Conservation (phyloP, 2,329 filamentous ascomycete species). For the Pseudogymnoascus sp. region DNA sequence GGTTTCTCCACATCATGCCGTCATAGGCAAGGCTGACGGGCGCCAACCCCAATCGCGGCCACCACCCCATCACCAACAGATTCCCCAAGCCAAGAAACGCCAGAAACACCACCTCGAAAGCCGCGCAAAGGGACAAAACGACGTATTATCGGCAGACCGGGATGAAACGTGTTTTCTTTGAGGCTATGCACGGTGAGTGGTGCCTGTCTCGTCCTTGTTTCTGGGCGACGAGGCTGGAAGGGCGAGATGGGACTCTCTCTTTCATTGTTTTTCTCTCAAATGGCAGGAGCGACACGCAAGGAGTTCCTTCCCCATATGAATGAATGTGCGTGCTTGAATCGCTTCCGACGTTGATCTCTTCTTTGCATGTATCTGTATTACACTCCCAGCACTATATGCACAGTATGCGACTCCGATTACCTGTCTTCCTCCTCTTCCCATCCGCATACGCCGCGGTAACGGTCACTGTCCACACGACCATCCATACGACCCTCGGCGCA, state of each 20-base stretch:
- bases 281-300: background rate
- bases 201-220: background rate
- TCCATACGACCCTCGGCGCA: background rate
- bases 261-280: background rate
- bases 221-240: background rate
- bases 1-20: background rate
- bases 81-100: background rate
- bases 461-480: background rate
- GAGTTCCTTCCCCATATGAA: background rate
- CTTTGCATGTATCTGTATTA: background rate
- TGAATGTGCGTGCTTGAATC: background rate
- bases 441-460: background rate
- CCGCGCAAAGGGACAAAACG: background rate
- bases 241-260: background rate
- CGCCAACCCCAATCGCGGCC: background rate
- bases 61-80: constrained; percentile 2
- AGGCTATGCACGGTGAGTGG: constrained; percentile 1
- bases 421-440: background rate
- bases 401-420: background rate
- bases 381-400: background rate
- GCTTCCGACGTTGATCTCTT: background rate
- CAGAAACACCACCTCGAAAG: background rate
- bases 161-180: constrained; percentile 2
- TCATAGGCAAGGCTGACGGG: constrained; percentile 4
- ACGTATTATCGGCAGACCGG: background rate